Base-by-base conservation (phyloP, 1,139 yeast genomes). In the Arxiozyma telluris region DNA sequence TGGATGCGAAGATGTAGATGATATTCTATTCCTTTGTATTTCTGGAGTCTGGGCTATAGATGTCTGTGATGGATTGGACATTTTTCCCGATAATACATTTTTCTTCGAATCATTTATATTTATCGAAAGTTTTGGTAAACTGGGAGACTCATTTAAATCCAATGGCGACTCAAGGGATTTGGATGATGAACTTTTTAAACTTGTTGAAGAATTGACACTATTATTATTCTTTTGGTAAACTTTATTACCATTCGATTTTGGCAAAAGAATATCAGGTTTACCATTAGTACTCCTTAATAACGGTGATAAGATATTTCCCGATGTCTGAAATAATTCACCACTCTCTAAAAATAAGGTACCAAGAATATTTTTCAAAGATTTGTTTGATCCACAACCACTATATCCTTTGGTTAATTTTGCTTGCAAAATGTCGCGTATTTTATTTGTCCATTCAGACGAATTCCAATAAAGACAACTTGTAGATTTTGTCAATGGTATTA, bases 371-470 rank as follows among this genome's bases (percentile, higher is more conserved):
- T 75, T 74, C 44, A 82, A 67, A 12, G 87, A 87, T 56, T 83
- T 76, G 20, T 76, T 70, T 44, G 85, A 79, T 12, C 96, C 96
- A 68, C 95, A 84, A 3, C 97, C 96, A 48, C 81, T 82, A 68
- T 87, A 90, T 8, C 97, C 97, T 49, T 78, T 73, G 17, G 79
- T 73, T 57, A 89, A 70, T 65, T 88, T 91, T 23, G 78, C 70
- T 54, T 79, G 81, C 63, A 91, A 70, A 21, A 90, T 68, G 22
- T 75, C 76, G 65, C 86, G 87, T 55, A 90, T 79, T 53, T 81
- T 79, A 1, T 62, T 61, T 56, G 78, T 77, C 98, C 98, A 93
- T 42, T 81, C 80, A 25, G 78, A 73, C 21, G 79, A 77, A 51
- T 82, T 76, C 97, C 97, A 91, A 38, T 67, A 58, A 30, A 67